Base-by-base conservation (phyloP, 345 rosid species). In the Eutrema heterophyllum region DNA sequence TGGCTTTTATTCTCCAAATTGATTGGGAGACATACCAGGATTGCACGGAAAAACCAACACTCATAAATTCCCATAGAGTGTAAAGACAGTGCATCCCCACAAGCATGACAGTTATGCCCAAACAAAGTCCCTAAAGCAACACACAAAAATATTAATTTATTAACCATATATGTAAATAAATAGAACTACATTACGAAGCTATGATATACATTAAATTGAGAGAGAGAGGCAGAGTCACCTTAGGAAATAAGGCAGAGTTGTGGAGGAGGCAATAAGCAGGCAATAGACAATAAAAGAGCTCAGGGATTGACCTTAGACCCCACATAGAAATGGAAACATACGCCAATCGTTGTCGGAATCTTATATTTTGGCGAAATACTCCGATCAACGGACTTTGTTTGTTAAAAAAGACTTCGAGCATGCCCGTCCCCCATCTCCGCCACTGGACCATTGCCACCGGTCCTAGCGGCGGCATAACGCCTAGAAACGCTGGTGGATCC, bases 211-310 rank as follows among this genome's bases (percentile, higher is more conserved):
- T 50, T 1, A 50, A 24, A 21, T 3, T 33, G 9, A 1, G 9
- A 56, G 12, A 9, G 57, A 64, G 39, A 65, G 6, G 44, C n/a
- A 39, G 26, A 61, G 12, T 24, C 6, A 87, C 90, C 88, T 81
- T 80, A 7, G 98, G 97, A 65, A 90, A 72, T 70, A 93, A 93
- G 66, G 71, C 53, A 3, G 88, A 70, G 70, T 83, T 60, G 72
- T 83, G 65, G 77, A 90, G 79, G 84, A 87, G 70, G 30, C 87
- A 85, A 59, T 85, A 88, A 32, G 93, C 85, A 10, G 97, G 89
- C 65, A 90, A 64, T 7, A 71, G 26, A 10, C 84, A 78, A 15
- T 85, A 93, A 40, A 82, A 70, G 5, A 87, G 80, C 84, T 90
- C 90, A 16, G 91, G 89, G 18, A 88, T 69, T 1, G 93, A 80